These are phyloP conservation scores for Aspergillus sp. DNA, from an alignment of 2,329 filamentous ascomycete genomes.

Conservation along the genomic window DNA sequence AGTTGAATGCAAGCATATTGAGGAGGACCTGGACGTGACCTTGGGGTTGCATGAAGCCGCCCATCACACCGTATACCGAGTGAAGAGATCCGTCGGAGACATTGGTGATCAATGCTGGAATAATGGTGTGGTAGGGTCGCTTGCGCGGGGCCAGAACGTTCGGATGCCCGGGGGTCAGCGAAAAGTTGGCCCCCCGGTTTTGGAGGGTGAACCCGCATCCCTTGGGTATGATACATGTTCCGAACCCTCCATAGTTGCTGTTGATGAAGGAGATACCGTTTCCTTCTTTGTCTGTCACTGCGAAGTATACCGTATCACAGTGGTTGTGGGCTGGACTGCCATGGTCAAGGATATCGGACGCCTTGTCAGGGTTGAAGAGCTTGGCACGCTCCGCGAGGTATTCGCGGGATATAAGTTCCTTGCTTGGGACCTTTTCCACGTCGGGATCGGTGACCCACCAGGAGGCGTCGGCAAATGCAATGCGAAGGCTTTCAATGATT, in stretches of 20 bases:
- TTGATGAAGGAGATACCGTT: conserved; percentile 98
- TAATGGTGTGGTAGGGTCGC: conserved; percentile 96
- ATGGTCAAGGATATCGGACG: conserved; percentile 60
- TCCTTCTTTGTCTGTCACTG: conserved; percentile 75
- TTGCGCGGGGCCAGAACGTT: conserved; percentile 81
- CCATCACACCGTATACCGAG: conserved; percentile 93
- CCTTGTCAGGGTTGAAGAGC: conserved; percentile 60
- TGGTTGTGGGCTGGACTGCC: conserved; percentile 83
- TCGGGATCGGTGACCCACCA: conserved; percentile 91
- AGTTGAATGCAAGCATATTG: conserved; percentile 80
- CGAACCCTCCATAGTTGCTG: conserved; percentile 85
- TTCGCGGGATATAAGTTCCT: conserved; percentile 67
- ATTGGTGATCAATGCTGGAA: conserved; percentile 87
- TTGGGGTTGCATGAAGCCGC: conserved; percentile 97
- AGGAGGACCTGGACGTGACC: conserved; percentile 91
- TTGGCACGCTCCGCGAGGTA: conserved; percentile 74
- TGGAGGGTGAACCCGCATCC: conserved; percentile 93
- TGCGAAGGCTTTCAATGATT: conserved; percentile 81
- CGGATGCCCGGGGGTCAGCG: conserved; percentile 67
- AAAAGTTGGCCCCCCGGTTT: conserved; percentile 88
- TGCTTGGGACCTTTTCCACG: conserved; percentile 67
- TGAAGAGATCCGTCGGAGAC: conserved; percentile 71
- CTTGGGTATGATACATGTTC: conserved; percentile 78
- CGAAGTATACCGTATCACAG: conserved; percentile 94
- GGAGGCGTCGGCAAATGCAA: conserved; percentile 83